Evolutionary conservation across 2,329 filamentous ascomycete species (phyloP), one percentile per base, ranked within the genome.

Genomic region (Chrysoporthe cubensis): DNA sequence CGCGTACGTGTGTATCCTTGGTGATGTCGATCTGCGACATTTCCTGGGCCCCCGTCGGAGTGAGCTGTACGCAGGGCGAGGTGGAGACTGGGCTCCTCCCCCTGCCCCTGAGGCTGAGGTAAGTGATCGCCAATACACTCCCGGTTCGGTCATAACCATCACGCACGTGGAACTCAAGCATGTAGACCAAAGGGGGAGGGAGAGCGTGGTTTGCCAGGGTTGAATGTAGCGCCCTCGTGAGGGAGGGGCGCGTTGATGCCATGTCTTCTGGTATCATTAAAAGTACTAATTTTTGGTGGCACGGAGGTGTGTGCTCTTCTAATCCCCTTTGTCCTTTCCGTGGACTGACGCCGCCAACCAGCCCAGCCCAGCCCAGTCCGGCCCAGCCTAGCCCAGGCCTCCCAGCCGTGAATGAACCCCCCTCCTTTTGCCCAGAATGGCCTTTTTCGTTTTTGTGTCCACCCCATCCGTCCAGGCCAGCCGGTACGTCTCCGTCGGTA

Each of bases 201-300:
- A 34, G 34, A 6, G 16, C 4, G 26, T 6, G 4, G 42, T 7
- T 7, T 26, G 40, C 16, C 8, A 13, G 42, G 42, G 26, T 57
- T 64, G 42, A 64, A 37, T 32, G 43, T 44, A 46, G 58, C 44
- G 21, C 26, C 54, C 63, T n/a, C 4, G 21, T 18, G 4, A 54
- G 66, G 8, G 57, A 62, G 8, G 57, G 58, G 8, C 42, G 26
- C n/a, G 26, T 42, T 40, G 34, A 58, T 64, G 60, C 44, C 65
- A 64, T 62, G 50, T 66, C 46, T 67, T 69, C 67, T 64, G 67
- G 56, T 67, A 67, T 69, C 48, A 69, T 69, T 69, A 69, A 69
- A 54, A 64, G 56, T 64, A 62, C 48, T 69, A 67, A 56, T 66
- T 67, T 57, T 40, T 48, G 13, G 13, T 42, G 64, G 50, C 63